phyloP scores from a whole-genome alignment of 1,139 yeast species.

The Lodderomyces jiufengensis region DNA sequence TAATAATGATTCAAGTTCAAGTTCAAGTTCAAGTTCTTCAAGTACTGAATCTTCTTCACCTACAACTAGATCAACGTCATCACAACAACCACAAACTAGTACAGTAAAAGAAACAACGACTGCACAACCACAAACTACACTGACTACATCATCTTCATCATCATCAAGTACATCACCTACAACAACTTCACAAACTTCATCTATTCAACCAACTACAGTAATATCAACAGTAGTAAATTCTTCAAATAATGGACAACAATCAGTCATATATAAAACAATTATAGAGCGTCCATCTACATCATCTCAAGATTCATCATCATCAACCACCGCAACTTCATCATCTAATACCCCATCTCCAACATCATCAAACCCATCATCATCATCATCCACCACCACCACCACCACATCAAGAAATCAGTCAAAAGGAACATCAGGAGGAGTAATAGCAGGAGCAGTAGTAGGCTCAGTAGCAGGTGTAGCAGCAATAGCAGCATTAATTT shows the following conservation, averaged over 20 bases:
- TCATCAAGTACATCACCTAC: conserved; percentile 6
- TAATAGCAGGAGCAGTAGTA: conserved; percentile 70
- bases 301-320: conserved; percentile 13
- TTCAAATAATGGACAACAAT: conserved; percentile 19
- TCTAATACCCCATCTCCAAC: conserved; percentile 18
- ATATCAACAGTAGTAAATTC: conserved; percentile 24
- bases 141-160: conserved; percentile 8
- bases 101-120: conserved; percentile 15
- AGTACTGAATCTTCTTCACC: conserved; percentile 7
- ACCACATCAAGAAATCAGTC: conserved; percentile 10
- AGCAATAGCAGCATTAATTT: conserved; percentile 30
- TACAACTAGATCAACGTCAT: conserved; percentile 11
- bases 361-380: conserved; percentile 16
- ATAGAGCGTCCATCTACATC: conserved; percentile 20
- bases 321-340: conserved; percentile 16
- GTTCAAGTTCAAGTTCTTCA: conserved; percentile 12
- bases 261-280: conserved; percentile 22
- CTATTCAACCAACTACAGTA: conserved; percentile 12
- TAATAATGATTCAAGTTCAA: conserved; percentile 10
- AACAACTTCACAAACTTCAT: conserved; percentile 7
- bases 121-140: conserved; percentile 6
- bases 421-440: conserved; percentile 46
- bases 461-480: conserved; percentile 57
- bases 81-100: conserved; percentile 10
- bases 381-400: conserved; percentile 5